These are phyloP conservation scores for Eimeria maxima DNA, from an alignment of 169 alveolate species.

Conservation along the genomic window DNA sequence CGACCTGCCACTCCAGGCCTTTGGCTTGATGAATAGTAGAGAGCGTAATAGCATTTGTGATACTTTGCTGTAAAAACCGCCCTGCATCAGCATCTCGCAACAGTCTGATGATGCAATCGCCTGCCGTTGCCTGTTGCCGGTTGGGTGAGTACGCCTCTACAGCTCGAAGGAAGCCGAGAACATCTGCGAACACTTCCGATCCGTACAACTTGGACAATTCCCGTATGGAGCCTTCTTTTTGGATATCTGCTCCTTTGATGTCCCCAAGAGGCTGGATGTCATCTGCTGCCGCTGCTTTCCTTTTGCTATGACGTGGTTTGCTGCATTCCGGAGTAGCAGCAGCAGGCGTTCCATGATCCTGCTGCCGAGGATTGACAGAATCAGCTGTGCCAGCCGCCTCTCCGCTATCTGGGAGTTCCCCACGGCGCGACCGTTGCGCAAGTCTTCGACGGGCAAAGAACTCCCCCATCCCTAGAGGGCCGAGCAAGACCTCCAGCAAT, in stretches of 20 bases:
- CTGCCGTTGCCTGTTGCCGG: conserved; percentile 84
- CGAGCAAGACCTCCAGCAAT: conserved; percentile 44
- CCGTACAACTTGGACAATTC: conserved; percentile 16
- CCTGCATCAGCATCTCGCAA: conserved; percentile 84
- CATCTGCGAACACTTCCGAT: conserved; percentile 57
- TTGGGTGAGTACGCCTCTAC: conserved; percentile 85
- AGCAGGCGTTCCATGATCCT: not conserved
- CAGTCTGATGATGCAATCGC: conserved; percentile 84
- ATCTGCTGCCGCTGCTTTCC: conserved; percentile 7
- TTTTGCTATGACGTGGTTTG: conserved; percentile 9
- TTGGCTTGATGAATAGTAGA: conserved; percentile 92
- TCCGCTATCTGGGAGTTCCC: not conserved
- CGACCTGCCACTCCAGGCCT: conserved; percentile 92
- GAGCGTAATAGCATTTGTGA: conserved; percentile 86
- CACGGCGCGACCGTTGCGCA: conserved; percentile 31
- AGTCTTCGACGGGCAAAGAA: conserved; percentile 39
- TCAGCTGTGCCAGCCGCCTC: not conserved
- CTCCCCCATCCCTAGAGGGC: conserved; percentile 46
- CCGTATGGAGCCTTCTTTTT: conserved; percentile 11
- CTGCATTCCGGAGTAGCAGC: not conserved
- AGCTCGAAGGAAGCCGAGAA: conserved; percentile 77
- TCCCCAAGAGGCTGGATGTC: not conserved
- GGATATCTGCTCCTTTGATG: not conserved
- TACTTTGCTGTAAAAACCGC: conserved; percentile 67
- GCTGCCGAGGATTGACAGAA: not conserved